Base-by-base conservation (phyloP, 1,284 basidiomycete genomes). In the Ceratobasidium sp. region DNA sequence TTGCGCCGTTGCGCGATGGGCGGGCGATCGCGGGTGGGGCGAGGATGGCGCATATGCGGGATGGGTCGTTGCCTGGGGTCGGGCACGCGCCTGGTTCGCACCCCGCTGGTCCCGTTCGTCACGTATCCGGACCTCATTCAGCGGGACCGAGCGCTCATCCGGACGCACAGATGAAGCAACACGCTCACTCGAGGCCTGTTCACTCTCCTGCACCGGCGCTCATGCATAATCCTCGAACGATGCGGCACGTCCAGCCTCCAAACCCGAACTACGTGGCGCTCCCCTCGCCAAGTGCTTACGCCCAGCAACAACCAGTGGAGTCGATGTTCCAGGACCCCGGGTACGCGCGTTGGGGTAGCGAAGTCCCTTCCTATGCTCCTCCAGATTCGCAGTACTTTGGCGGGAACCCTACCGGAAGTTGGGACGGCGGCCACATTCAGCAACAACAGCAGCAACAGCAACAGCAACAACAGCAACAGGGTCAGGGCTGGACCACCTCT, bases 311-410 rank as follows among this genome's bases (percentile, higher is more conserved):
- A 29, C 51, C 33, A 2, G 67, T 71, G 27, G 67, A 71, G 22
- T 44, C 54, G 8, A 57, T 71, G 56, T 71, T 71, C 56, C 48
- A 51, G 27, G 67, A 71, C 22, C 50, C 66, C 15, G 67, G 51
- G 2, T 71, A 71, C 36, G 31, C 33, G 15, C 67, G 67, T 11
- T 71, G 67, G 67, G 56, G 66, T 19, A 29, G 66, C 14, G 66
- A 69, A 17, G 36, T 67, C 7, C 64, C 29, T 31, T 44, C 65
- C 29, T 51, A 56, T 57, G 53, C 45, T 51, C 45, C 53, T 15
- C 41, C 48, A n/a, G 50, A 51, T 31, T 36, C 54, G 45, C 56
- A 47, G 47, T 22, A 14, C 17, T 65, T 50, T 31, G 24, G 47
- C 19, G 53, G 22, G 24, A 59, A 59, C 29, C 50, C 50, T 4